phyloP scores from a whole-genome alignment of 75 land plant species.

The Picea sitchensis region DNA sequence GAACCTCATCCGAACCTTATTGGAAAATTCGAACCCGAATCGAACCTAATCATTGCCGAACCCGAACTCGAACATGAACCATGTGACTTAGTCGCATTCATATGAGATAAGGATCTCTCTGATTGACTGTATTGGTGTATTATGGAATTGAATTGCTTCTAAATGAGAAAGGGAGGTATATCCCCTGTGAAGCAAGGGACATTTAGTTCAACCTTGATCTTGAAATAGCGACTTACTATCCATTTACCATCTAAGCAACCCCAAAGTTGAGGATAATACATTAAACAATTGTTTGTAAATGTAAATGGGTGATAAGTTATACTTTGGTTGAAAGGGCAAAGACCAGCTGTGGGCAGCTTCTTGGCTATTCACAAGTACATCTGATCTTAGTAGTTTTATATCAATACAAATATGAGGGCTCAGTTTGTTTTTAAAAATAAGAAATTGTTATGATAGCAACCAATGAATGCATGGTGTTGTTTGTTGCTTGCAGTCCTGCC shows the following conservation, averaged over 20 bases:
- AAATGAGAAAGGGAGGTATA: no score
- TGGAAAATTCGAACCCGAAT: no score
- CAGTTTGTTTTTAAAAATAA: not conserved
- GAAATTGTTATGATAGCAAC: not conserved
- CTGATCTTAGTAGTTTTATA: not conserved
- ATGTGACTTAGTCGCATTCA: no score
- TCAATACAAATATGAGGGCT: not conserved
- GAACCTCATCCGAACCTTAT: no score
- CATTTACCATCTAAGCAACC: not conserved
- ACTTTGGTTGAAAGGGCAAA: no score
- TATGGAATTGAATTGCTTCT: no score
- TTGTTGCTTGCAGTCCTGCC: constrained; percentile 66
- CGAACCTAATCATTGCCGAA: no score
- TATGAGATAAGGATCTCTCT: no score
- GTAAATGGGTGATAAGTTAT: no score
- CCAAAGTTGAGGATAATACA: not conserved
- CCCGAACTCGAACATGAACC: no score
- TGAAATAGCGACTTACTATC: not conserved
- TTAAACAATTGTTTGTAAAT: no score
- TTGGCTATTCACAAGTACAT: not conserved
- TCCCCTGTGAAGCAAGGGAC: not conserved
- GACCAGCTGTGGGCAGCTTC: not conserved
- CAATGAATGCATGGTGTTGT: not conserved
- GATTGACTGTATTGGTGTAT: no score
- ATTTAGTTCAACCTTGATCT: not conserved